Evolutionary conservation across 2,329 filamentous ascomycete genomes (phyloP), one percentile per base, ranked within the genome.

Genomic region (Colletotrichum sp.): DNA sequence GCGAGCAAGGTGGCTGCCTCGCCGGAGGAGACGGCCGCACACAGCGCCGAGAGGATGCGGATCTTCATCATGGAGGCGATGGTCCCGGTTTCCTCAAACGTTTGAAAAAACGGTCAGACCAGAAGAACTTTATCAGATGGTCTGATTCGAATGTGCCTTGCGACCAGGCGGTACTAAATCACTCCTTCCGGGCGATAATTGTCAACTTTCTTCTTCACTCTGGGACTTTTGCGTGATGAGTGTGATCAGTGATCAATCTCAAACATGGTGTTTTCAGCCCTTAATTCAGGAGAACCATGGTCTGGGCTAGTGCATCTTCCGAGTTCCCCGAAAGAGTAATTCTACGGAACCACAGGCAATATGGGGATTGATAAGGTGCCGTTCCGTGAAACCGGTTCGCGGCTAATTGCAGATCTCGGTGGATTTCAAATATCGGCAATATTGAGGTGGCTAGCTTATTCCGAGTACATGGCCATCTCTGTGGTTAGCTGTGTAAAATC

Each of bases 1-100:
- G 81, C 85, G 5, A 86, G 78, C 18, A 86, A 79, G 22, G 79
- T 85, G 4, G 67, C 67, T 22, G 39, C 59, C 8, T 65, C 13
- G 9, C n/a, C 67, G 6, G n/a, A 28, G 10, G 10, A 30, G 15
- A 48, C 10, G n/a, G 18, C 34, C 8, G 39, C 28, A 9, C 44
- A 15, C 30, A 36, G 66, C 18, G 36, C 26, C 5, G 36, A 52
- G n/a, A 52, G 10, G 12, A 52, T 52, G 44, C 44, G n/a, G 44
- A 52, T 52, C n/a, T 52, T 52, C 44, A 59, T 59, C 13, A 59
- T 59, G 55, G 44, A 13, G 10, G n/a, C n/a, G n/a, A 52, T 22
- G 44, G 10, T 22, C 44, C 44, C 44, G 44, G 44, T 8, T 22
- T 52, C 44, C n/a, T 24, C 44, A 13, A 8, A 1, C 7, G n/a